Evolutionary conservation across 495 filamentous ascomycete genomes (phyloP).

Genomic region (Durotheca rogersii): DNA sequence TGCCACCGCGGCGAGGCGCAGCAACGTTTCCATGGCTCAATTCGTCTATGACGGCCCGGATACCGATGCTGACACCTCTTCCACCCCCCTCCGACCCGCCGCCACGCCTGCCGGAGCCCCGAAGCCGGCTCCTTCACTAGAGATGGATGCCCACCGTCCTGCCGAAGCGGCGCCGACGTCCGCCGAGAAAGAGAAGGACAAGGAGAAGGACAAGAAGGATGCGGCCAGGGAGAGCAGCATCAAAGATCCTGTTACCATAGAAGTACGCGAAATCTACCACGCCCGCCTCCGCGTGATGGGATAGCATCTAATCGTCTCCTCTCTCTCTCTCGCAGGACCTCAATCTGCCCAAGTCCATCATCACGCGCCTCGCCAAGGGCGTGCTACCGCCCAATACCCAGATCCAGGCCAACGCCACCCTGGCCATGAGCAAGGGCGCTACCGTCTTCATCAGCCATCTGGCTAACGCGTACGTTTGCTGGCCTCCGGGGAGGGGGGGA

Average conservation of each 20-base stretch:
- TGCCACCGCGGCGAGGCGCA: constrained; percentile 29
- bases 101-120: constrained; percentile 24
- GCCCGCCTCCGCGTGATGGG: background rate
- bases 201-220: constrained; percentile 28
- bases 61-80: constrained; percentile 21
- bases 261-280: constrained; percentile 32
- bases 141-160: constrained; percentile 33
- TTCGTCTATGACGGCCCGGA: constrained; percentile 44
- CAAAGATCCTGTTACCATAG: constrained; percentile 43
- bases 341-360: constrained; percentile 88
- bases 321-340: constrained; percentile 66
- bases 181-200: constrained; percentile 31
- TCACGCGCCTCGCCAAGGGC: constrained; percentile 88
- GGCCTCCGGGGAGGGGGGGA: no score
- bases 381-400: constrained; percentile 96
- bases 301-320: background rate
- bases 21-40: constrained; percentile 46
- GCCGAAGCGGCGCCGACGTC: constrained; percentile 22
- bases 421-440: constrained; percentile 88
- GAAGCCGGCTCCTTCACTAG: constrained; percentile 22
- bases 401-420: constrained; percentile 87
- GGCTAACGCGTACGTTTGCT: constrained; percentile 74
- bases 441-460: constrained; percentile 94
- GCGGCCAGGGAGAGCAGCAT: constrained; percentile 6
- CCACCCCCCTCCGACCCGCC: constrained; percentile 27